These are phyloP conservation scores for Astrocystis sublimbata DNA, from an alignment of 495 filamentous ascomycete genomes.

Conservation along the genomic window DNA sequence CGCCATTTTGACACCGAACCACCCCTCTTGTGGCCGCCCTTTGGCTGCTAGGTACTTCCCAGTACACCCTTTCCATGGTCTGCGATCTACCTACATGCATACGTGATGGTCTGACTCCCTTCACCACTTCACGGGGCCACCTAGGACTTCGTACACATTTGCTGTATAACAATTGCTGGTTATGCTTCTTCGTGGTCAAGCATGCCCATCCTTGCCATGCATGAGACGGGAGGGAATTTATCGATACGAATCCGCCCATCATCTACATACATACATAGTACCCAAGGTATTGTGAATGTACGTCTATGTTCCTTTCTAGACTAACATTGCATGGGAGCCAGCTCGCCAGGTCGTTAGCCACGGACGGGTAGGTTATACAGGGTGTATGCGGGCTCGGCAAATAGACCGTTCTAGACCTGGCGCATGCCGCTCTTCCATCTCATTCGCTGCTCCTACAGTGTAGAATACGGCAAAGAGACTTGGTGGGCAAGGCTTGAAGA, in stretches of 20 bases:
- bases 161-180: neutral
- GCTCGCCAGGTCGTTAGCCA: too few species aligned
- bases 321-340: slow-evolving; percentile 19
- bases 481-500: slow-evolving; percentile 10
- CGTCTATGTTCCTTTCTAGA: slow-evolving; percentile 16
- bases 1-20: slow-evolving; percentile 9
- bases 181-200: neutral
- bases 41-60: slow-evolving; percentile 1
- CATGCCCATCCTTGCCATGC: slow-evolving; percentile 2
- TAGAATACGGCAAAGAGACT: neutral
- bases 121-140: slow-evolving; percentile 1
- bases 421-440: slow-evolving; percentile 9
- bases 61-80: neutral
- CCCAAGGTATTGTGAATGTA: slow-evolving; percentile 4
- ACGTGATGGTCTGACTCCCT: slow-evolving; percentile 11
- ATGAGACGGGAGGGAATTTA: slow-evolving; percentile 7
- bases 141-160: slow-evolving; percentile 5
- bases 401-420: slow-evolving; percentile 18
- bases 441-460: neutral
- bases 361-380: too few species aligned
- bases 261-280: slow-evolving; percentile 2
- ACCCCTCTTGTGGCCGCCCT: slow-evolving; percentile 12
- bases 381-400: slow-evolving; percentile 16
- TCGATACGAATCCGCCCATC: slow-evolving; percentile 2
- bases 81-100: slow-evolving; percentile 14